Conservation (phyloP, 2,329 filamentous ascomycete species). For the Fusarium sp. region DNA sequence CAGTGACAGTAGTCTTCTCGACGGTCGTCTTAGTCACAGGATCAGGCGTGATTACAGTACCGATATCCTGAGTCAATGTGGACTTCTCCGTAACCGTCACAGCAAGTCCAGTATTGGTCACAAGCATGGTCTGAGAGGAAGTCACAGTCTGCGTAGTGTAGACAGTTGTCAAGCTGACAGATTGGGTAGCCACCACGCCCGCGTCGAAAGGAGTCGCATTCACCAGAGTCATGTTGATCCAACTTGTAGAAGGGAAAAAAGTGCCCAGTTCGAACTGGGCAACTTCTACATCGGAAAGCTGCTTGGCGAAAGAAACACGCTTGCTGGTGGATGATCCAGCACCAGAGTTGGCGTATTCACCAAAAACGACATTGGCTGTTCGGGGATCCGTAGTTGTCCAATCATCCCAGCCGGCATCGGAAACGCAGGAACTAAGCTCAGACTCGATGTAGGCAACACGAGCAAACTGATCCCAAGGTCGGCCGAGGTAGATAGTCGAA, state of each 20-base stretch:
- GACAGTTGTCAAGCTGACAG: constrained; percentile 28
- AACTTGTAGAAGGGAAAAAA: constrained; percentile 38
- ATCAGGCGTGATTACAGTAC: constrained; percentile 40
- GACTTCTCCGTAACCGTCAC: constrained; percentile 32
- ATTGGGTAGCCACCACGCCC: constrained; percentile 19
- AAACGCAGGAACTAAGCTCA: constrained; percentile 25
- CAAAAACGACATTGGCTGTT: constrained; percentile 39
- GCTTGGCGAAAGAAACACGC: constrained; percentile 42
- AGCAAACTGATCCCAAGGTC: constrained; percentile 42
- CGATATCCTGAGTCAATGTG: constrained; percentile 33
- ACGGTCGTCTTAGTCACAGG: constrained; percentile 31
- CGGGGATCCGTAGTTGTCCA: constrained; percentile 43
- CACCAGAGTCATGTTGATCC: constrained; percentile 44
- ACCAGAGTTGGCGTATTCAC: constrained; percentile 39
- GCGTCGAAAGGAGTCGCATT: constrained; percentile 39
- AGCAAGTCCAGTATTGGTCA: constrained; percentile 27
- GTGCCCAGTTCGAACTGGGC: constrained; percentile 37
- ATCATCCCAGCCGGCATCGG: constrained; percentile 36
- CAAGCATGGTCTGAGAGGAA: constrained; percentile 32
- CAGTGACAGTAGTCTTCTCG: constrained; percentile 35
- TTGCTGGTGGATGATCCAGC: constrained; percentile 34
- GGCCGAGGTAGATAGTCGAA: constrained; percentile 39
- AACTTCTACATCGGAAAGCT: constrained; percentile 7
- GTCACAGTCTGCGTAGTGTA: constrained; percentile 38
- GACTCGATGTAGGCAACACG: constrained; percentile 43